Evolutionary conservation across 441 rosid species (phyloP), one percentile per base, ranked within the genome.

Genomic region (Populus trichocarpa): DNA sequence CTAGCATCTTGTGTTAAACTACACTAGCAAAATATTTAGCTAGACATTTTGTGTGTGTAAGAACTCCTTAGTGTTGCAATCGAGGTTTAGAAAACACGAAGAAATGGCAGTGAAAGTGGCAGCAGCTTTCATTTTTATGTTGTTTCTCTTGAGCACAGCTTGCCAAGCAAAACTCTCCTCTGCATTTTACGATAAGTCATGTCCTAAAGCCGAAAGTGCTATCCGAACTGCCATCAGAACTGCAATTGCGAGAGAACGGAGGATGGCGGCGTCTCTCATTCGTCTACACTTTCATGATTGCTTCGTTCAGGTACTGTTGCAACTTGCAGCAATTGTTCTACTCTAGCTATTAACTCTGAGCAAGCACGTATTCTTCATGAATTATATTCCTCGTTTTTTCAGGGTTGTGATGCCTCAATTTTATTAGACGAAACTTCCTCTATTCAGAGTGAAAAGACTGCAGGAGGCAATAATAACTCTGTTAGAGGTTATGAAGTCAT

Each of bases 321-420:
- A 42, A n/a, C 53, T 12, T 22, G 0, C 2, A 74, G 8, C 11
- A 14, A 2, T 2, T 30, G 32, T 6, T 72, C 11, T 8, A 30
- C 26, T 2, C 3, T 14, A 4, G 14, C 20, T 0, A 6, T 2
- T 13, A 1, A 3, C 26, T 25, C 4, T 28, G 14, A 8, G 2
- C 14, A 8, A 2, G 11, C 26, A 23, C 13, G 8, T 22, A 28
- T 13, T 67, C 13, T 67, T 14, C 11, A 28, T 13, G 69, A 28
- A 13, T 9, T 67, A 46, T 3, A 13, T 6, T 6, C 13, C 7
- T 28, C 8, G 1, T 1, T 53, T 61, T 40, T 78, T 10, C 74
- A 91, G 89, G 92, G 93, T 8, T 92, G 94, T 40, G 93, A 89
- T 63, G 92, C 90, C 6, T 92, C 96, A 0, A 69, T 90, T 32